Evolutionary conservation across 176 grass and related monocot genomes (phyloP).

Genomic region (Cenchrus americanus): DNA sequence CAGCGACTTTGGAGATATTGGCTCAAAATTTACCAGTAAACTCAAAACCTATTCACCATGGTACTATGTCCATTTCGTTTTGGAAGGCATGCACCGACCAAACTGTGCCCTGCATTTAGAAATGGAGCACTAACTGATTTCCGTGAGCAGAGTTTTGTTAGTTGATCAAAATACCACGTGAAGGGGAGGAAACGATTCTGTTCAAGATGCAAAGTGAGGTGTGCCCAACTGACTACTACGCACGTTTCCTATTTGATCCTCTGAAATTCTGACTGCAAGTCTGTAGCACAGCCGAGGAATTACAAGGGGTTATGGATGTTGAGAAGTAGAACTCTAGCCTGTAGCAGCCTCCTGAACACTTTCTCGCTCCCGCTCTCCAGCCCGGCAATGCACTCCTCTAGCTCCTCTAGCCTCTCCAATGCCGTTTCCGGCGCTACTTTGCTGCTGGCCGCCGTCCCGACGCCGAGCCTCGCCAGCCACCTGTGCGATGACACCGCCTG

Average conservation of each 20-base stretch:
- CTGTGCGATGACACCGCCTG: background rate
- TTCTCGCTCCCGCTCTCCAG: conserved; percentile 53
- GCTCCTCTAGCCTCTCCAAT: conserved; percentile 42
- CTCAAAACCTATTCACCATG: conserved; percentile 40
- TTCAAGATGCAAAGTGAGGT: background rate
- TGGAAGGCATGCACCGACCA: background rate
- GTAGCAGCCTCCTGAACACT: conserved; percentile 58
- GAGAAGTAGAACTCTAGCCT: conserved; percentile 62
- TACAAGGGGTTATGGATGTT: conserved; percentile 57
- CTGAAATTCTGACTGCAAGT: background rate
- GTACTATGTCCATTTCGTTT: background rate
- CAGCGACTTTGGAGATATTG: conserved; percentile 36
- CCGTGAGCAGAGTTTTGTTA: background rate
- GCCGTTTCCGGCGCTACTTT: conserved; percentile 34
- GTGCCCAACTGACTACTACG: conserved; percentile 5
- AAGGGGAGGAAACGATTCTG: background rate
- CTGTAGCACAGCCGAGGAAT: background rate
- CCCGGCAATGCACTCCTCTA: conserved; percentile 48
- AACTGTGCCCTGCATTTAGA: background rate
- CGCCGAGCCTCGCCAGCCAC: conserved; percentile 36
- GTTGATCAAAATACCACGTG: background rate
- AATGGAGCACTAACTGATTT: conserved; percentile 9
- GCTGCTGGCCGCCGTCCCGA: background rate
- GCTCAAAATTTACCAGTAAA: conserved; percentile 47
- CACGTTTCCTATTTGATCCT: conserved; percentile 18